Conservation (phyloP, 805 yeast genomes). For the Candida methanosorbosa region DNA sequence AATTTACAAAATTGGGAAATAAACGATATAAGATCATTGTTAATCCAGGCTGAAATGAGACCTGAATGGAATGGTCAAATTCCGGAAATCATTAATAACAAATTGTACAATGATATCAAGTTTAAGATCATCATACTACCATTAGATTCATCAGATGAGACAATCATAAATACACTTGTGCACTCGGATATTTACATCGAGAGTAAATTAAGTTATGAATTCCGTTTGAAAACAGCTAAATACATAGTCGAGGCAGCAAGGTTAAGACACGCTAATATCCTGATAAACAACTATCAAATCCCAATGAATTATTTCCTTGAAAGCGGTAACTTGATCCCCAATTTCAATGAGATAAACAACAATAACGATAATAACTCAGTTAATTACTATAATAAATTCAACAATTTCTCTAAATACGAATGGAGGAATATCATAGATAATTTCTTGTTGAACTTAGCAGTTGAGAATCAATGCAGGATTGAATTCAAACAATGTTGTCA, state of each 20-base stretch:
- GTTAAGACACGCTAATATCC: constrained; percentile 28
- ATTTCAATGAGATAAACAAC: neutral
- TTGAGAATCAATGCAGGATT: constrained; percentile 61
- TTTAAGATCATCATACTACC: constrained; percentile 48
- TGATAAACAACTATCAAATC: constrained; percentile 17
- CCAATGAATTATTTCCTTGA: constrained; percentile 11
- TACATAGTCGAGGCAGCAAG: constrained; percentile 55
- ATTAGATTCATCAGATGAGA: constrained; percentile 37
- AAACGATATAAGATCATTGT: constrained; percentile 58
- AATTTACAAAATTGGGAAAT: constrained; percentile 62
- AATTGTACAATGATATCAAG: constrained; percentile 18
- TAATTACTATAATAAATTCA: constrained; percentile 10
- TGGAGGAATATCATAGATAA: constrained; percentile 74
- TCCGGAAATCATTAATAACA: constrained; percentile 27
- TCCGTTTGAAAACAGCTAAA: constrained; percentile 50
- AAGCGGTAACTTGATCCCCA: constrained; percentile 7
- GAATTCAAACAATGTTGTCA: constrained; percentile 51
- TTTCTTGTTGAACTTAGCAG: constrained; percentile 53
- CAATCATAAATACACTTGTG: constrained; percentile 40
- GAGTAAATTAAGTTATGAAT: constrained; percentile 44
- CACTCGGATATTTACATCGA: constrained; percentile 59
- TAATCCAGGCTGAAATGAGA: constrained; percentile 40
- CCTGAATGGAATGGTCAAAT: constrained; percentile 50
- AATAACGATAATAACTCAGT: neutral
- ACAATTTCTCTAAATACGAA: constrained; percentile 30